Evolutionary conservation across 805 yeast genomes (phyloP).

Genomic region (Yamadazyma tumulicola): DNA sequence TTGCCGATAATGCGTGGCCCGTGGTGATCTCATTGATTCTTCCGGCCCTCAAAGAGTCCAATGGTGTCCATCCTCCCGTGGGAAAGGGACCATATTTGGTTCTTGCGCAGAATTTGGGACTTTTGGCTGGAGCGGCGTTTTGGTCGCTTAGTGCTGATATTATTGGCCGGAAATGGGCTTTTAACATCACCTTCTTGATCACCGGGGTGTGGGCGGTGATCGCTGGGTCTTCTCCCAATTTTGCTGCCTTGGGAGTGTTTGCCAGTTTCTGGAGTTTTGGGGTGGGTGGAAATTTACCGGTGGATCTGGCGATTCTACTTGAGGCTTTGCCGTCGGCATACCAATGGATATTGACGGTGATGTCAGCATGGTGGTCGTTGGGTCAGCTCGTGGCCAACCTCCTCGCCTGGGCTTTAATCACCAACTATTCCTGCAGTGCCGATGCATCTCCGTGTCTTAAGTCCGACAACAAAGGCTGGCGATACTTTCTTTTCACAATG

Average conservation of each 20-base stretch:
- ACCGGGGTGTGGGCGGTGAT: conserved; percentile 24
- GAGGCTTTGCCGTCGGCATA: conserved; percentile 25
- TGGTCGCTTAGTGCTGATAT: conserved; percentile 30
- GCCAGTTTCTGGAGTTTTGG: conserved; percentile 26
- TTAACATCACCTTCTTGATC: conserved; percentile 25
- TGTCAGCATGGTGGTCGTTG: conserved; percentile 60
- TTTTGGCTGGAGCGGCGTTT: conserved; percentile 26
- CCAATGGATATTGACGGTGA: conserved; percentile 26
- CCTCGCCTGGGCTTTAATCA: conserved; percentile 54
- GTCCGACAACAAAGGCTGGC: conserved; percentile 57
- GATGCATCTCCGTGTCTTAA: conserved; percentile 40
- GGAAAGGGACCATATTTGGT: conserved; percentile 34
- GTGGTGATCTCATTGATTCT: conserved; percentile 31
- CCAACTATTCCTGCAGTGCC: conserved; percentile 43
- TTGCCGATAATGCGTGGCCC: conserved; percentile 45
- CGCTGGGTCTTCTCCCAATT: conserved; percentile 28
- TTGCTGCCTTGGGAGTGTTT: conserved; percentile 26
- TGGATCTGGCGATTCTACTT: conserved; percentile 27
- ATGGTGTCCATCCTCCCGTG: conserved; percentile 35
- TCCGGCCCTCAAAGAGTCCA: conserved; percentile 26
- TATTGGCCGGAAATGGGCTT: conserved; percentile 29
- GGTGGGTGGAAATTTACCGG: conserved; percentile 32
- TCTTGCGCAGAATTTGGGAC: conserved; percentile 42
- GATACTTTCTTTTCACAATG: conserved; percentile 51
- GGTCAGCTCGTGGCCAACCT: conserved; percentile 55